Evolutionary conservation across 139 green algal species (phyloP).

Genomic region (Volvox reticuliferus): DNA sequence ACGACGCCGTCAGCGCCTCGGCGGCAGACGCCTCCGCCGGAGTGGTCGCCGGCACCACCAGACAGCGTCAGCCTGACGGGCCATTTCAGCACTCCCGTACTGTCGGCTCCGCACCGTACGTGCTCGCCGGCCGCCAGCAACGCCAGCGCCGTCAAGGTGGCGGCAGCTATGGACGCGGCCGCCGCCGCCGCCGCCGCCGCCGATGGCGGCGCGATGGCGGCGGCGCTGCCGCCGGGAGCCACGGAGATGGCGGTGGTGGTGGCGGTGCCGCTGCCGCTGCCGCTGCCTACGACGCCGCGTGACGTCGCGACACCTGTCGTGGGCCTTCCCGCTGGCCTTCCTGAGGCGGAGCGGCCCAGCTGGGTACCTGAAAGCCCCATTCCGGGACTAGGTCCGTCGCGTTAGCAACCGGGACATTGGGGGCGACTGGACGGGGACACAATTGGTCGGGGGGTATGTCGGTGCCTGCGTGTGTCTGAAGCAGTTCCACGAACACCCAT

Average conservation of each 20-base stretch:
- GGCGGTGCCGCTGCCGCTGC: not conserved
- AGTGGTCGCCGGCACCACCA: not conserved
- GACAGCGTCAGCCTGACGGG: not conserved
- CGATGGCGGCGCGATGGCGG: not conserved
- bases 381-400: not conserved
- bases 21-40: not conserved
- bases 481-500: no score
- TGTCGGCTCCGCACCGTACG: constrained; percentile 31
- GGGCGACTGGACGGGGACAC: no score
- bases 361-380: not conserved
- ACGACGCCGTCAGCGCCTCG: not conserved
- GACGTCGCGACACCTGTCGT: not conserved
- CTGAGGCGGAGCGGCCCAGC: not conserved
- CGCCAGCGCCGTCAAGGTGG: not conserved
- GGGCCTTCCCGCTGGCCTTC: not conserved
- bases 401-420: no score
- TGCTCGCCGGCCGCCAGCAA: not conserved
- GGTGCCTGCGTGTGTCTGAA: no score
- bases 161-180: not conserved
- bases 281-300: not conserved
- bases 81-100: constrained; percentile 30
- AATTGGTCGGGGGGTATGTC: no score
- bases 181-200: not conserved
- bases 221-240: not conserved
- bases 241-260: not conserved